phyloP scores from a whole-genome alignment of 257 asterid species.

The Leptodermis oblonga region DNA sequence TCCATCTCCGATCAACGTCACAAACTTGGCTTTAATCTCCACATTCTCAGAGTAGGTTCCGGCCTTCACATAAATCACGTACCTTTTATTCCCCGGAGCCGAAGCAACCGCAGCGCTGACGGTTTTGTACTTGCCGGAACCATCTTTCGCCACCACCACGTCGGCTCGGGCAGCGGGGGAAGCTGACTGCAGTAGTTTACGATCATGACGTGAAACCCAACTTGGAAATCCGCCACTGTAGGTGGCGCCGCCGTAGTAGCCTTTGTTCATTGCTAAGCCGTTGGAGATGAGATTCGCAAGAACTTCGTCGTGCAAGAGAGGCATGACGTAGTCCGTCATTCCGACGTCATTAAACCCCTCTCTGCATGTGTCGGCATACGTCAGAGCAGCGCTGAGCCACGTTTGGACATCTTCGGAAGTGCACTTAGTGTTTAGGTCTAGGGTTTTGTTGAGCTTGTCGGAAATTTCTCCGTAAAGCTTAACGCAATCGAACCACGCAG shows the following conservation, averaged over 20 bases:
- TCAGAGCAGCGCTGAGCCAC: conserved; percentile 80
- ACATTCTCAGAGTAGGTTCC: conserved; percentile 70
- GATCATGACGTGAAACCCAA: conserved; percentile 47
- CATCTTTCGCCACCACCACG: conserved; percentile 69
- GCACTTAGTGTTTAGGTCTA: conserved; percentile 27
- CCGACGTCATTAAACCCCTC: conserved; percentile 64
- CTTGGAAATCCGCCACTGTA: conserved; percentile 44
- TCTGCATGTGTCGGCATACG: conserved; percentile 65
- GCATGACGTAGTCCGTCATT: conserved; percentile 32
- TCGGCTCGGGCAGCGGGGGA: conserved; percentile 25
- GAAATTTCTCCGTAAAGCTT: too few species aligned
- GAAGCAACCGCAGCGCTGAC: conserved; percentile 50
- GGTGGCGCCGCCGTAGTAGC: conserved; percentile 8
- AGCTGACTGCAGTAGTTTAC: conserved; percentile 46
- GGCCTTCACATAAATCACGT: conserved; percentile 52
- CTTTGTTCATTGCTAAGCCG: conserved; percentile 48
- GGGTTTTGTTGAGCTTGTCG: too few species aligned
- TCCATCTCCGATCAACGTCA: conserved; percentile 79
- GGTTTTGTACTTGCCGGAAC: conserved; percentile 57
- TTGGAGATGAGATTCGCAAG: conserved; percentile 49
- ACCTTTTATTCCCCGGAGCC: conserved; percentile 51
- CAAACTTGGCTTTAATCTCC: conserved; percentile 41
- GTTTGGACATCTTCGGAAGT: conserved; percentile 50
- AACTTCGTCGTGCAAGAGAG: conserved; percentile 47
- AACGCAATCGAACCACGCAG: too few species aligned